Conservation (phyloP, 768 basidiomycete species). For the Leccinum longicurvipes region DNA sequence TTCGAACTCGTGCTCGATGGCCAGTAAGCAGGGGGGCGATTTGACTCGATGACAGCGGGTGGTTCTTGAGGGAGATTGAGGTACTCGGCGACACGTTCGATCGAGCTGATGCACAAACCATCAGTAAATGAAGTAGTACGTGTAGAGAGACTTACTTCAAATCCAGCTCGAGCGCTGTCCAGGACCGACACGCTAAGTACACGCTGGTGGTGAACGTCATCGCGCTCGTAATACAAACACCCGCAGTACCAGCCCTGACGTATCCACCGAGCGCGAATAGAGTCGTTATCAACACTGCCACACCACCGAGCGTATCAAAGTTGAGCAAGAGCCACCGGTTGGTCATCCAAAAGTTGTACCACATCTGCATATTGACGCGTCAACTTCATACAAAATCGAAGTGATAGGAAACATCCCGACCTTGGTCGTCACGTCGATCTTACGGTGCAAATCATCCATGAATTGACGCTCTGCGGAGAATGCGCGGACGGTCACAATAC, state of each 20-base stretch:
- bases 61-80: slow-evolving; percentile 88
- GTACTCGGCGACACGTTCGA: slow-evolving; percentile 91
- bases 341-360: slow-evolving; percentile 88
- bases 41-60: slow-evolving; percentile 66
- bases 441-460: slow-evolving; percentile 66
- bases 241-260: slow-evolving; percentile 59
- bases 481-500: slow-evolving; percentile 90
- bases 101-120: slow-evolving; percentile 49
- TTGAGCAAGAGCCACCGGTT: slow-evolving; percentile 83
- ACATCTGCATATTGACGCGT: slow-evolving; percentile 46
- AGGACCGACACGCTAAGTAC: slow-evolving; percentile 50
- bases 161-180: slow-evolving; percentile 65
- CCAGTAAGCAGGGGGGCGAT: slow-evolving; percentile 89
- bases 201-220: slow-evolving; percentile 55
- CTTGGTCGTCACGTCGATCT: slow-evolving; percentile 77
- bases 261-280: slow-evolving; percentile 69
- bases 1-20: slow-evolving; percentile 67
- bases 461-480: slow-evolving; percentile 82
- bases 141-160: slow-evolving; percentile 52
- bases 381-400: not conserved
- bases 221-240: slow-evolving; percentile 73
- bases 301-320: slow-evolving; percentile 74
- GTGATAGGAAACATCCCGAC: slow-evolving; percentile 31
- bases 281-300: slow-evolving; percentile 72
- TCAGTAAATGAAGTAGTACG: slow-evolving; percentile 1